Base-by-base conservation (phyloP, 805 yeast species). In the Danielozyma ontarioensis region DNA sequence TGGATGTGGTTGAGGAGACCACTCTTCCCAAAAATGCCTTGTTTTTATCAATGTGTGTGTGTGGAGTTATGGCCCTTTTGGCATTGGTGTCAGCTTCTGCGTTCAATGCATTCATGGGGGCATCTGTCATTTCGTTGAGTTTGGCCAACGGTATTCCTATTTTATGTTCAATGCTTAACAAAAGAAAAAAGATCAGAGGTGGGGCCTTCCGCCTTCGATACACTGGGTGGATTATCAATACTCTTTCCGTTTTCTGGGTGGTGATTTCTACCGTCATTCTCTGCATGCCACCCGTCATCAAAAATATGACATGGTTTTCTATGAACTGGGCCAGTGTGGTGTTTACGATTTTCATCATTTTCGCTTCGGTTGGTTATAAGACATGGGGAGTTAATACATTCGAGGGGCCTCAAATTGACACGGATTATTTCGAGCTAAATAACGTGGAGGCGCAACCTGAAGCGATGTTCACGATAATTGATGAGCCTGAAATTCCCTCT, bases 81-180 rank as follows among this genome's bases (percentile, higher is more conserved):
- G 82, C 89, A 3, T 57, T 85, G 28, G 55, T 84, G 1, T 82
- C 90, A 0, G 64, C 78, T 4, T 74, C 88, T 5, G 88, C 93
- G 0, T 82, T 85, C 56, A 81, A 81, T 54, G 88, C 94, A 3
- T 84, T 85, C 54, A 76, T 84, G 62, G 93, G 94, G 0, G 80
- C 89, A 13, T 80, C 90, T 7, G 93, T 86, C 2, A 70, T 84
- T 14, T 73, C 87, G 3, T 61, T 85, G 37, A 79, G 87, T 31
- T 65, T 83, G 19, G 86, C 93, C 2, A 81, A 86, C 40, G 78
- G 87, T 3, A 76, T 85, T 12, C 95, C 95, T 2, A 78, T 84
- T 17, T 44, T 80, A 1, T 66, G 79, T n/a, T 72, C 78, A 3
- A 49, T 83, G 50, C 49, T 81, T 16, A 73, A 80, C 39, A 75